phyloP scores from a whole-genome alignment of 2,329 filamentous ascomycete species.

The Fusarium sp. region DNA sequence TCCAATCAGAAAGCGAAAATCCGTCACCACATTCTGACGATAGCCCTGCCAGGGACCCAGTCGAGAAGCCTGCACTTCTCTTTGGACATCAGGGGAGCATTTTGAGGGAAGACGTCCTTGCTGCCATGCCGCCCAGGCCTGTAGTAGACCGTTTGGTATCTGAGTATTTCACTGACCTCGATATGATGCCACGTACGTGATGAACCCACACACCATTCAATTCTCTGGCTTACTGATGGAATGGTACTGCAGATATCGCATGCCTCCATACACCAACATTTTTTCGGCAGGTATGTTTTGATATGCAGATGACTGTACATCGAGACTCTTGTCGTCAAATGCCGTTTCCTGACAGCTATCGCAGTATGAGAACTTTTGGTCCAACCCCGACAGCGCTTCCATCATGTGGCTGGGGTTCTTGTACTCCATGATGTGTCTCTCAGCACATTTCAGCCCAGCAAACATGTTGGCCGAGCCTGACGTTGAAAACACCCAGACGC shows the following conservation, averaged over 20 bases:
- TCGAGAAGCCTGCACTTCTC: background rate
- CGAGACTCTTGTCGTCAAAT: background rate
- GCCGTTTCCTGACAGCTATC: too few species aligned
- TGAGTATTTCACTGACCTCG: conserved; percentile 10
- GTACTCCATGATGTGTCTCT: conserved; percentile 6
- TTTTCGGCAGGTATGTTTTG: background rate
- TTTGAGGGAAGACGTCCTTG: background rate
- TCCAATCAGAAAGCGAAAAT: background rate
- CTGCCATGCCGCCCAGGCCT: background rate
- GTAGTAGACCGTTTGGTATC: conserved; percentile 9
- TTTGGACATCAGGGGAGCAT: background rate
- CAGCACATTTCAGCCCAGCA: background rate
- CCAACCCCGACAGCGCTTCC: background rate
- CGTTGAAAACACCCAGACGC: background rate
- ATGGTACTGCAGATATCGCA: background rate
- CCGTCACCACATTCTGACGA: background rate
- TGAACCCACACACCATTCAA: accelerated
- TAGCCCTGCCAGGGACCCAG: background rate
- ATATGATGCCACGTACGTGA: conserved; percentile 1
- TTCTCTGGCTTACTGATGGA: background rate
- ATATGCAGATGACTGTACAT: background rate
- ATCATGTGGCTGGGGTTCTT: conserved; percentile 13
- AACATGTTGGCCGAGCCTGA: background rate
- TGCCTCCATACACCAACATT: conserved; percentile 7
- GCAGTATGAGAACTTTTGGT: conserved; percentile 14